Conservation (phyloP, 202 grass and related monocot species). For the Tripidium arundinaceum region DNA sequence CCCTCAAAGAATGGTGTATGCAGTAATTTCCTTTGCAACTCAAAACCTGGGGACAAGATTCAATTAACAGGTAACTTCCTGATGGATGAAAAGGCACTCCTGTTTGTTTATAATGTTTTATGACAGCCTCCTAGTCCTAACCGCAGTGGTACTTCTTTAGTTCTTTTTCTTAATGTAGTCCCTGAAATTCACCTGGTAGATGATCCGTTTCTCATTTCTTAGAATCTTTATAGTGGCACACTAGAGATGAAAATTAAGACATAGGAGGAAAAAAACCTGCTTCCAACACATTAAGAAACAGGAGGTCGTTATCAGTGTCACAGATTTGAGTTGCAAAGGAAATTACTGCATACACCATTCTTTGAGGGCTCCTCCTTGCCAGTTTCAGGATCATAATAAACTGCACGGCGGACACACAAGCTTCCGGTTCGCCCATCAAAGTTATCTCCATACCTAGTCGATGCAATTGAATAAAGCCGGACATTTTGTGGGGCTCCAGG, state of each 20-base stretch:
- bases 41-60: conserved; percentile 93
- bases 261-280: no score
- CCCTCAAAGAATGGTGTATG: conserved; percentile 81
- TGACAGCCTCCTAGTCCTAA: no score
- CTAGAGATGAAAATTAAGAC: no score
- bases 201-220: no score
- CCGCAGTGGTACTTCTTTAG: no score
- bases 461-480: conserved; percentile 89
- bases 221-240: no score
- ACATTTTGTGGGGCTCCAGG: conserved; percentile 84
- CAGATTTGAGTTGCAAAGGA: conserved; percentile 91
- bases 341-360: conserved; percentile 94
- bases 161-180: no score
- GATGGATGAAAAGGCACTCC: conserved; percentile 5
- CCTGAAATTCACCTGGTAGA: no score
- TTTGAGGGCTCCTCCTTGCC: conserved; percentile 84
- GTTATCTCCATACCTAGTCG: conserved; percentile 81
- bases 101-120: not conserved
- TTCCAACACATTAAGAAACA: no score
- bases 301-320: no score
- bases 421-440: conserved; percentile 81
- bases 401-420: conserved; percentile 75
- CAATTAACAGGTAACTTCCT: conserved; percentile 63
- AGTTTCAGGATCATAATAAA: conserved; percentile 87
- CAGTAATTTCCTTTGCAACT: conserved; percentile 96